Evolutionary conservation across 306 rosid species (phyloP).

Genomic region (Hippophae rhamnoides): DNA sequence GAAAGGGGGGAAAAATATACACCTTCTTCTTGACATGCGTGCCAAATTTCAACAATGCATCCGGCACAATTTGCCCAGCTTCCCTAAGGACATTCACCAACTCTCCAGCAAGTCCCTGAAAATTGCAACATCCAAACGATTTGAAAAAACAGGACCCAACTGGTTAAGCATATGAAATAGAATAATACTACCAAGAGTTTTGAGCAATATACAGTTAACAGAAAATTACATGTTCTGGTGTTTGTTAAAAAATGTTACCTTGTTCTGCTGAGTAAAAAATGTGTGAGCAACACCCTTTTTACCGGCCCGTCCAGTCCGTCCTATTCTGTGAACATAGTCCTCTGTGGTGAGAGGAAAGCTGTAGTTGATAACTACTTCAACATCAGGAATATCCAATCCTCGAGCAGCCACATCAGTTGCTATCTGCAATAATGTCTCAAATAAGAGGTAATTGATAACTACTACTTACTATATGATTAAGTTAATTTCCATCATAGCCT

Average conservation of each 20-base stretch:
- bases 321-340: constrained; percentile 95
- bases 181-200: too few species aligned
- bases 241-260: constrained; percentile 30
- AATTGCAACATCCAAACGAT: background rate
- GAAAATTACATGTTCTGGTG: background rate
- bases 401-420: constrained; percentile 99
- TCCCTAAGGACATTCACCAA: constrained; percentile 90
- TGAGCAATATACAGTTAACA: too few species aligned
- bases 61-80: constrained; percentile 80
- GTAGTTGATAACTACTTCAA: constrained; percentile 88
- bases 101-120: constrained; percentile 97
- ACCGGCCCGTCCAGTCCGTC: constrained; percentile 96
- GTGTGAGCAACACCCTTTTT: constrained; percentile 96
- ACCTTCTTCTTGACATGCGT: constrained; percentile 97
- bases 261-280: constrained; percentile 72
- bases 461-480: background rate
- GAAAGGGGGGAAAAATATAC: constrained; percentile 10
- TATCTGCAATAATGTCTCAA: constrained; percentile 37
- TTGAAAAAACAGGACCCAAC: too few species aligned
- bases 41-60: constrained; percentile 66
- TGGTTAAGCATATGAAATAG: too few species aligned
- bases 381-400: constrained; percentile 95
- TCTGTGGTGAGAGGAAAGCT: constrained; percentile 91
- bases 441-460: background rate
- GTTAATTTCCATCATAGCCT: too few species aligned